Conservation (phyloP, 164 flowering plant species). For the Magnolia changhungtana region DNA sequence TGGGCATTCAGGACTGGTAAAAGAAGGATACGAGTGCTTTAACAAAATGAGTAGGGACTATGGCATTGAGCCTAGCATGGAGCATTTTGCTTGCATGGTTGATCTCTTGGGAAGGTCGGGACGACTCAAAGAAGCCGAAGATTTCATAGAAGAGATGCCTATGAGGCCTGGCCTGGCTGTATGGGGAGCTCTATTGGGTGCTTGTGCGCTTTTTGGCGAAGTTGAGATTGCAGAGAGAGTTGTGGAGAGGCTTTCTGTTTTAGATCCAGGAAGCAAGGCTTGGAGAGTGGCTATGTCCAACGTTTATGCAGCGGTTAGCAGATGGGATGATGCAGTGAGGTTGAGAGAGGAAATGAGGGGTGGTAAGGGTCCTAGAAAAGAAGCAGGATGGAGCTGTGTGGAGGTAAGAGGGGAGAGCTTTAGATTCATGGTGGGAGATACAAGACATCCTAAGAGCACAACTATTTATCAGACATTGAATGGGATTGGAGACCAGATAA, state of each 20-base stretch:
- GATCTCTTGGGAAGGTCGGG: constrained; percentile 40
- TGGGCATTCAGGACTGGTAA: constrained; percentile 35
- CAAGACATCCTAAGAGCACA: constrained; percentile 20
- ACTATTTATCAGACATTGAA: constrained; percentile 15
- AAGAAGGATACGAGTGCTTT: constrained; percentile 32
- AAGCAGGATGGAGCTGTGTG: constrained; percentile 28
- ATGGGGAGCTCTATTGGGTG: constrained; percentile 27
- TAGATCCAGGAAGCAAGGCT: constrained; percentile 15
- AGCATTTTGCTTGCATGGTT: constrained; percentile 28
- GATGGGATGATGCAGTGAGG: constrained; percentile 23
- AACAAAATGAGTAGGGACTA: constrained; percentile 27
- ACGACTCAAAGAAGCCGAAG: constrained; percentile 23
- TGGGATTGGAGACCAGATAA: constrained; percentile 12
- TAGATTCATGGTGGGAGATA: constrained; percentile 27
- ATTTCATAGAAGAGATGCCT: constrained; percentile 29
- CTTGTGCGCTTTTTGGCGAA: constrained; percentile 15
- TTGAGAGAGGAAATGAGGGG: constrained; percentile 23
- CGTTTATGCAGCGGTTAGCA: constrained; percentile 16
- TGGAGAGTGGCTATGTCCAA: constrained; percentile 21
- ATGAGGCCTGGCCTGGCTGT: constrained; percentile 14
- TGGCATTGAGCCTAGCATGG: constrained; percentile 28
- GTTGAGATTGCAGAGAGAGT: constrained; percentile 20
- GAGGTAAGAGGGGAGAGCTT: constrained; percentile 18
- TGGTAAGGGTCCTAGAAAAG: constrained; percentile 7
- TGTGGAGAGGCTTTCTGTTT: constrained; percentile 8